Conservation (phyloP, 179 eudicot genomes). For the Dionaea muscipula region DNA sequence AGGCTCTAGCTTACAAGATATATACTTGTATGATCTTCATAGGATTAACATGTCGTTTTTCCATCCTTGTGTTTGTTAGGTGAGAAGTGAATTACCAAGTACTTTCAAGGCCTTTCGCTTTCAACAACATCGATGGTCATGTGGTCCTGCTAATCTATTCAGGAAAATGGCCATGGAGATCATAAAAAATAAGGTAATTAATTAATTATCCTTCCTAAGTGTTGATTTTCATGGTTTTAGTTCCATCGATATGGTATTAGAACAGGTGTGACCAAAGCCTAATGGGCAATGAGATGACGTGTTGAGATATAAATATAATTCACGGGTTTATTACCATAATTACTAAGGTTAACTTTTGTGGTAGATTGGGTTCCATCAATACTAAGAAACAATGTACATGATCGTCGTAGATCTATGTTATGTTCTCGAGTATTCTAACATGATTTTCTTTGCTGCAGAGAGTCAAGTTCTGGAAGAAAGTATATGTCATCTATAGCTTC, state of each 20-base stretch:
- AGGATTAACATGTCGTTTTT: not conserved
- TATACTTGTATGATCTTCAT: not conserved
- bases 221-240: too few species aligned
- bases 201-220: too few species aligned
- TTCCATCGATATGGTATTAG: too few species aligned
- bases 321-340: too few species aligned
- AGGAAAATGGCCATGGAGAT: constrained; percentile 54
- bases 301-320: too few species aligned
- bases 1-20: too few species aligned
- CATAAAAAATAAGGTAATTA: constrained; percentile 40
- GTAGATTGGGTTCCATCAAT: too few species aligned
- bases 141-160: constrained; percentile 59
- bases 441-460: constrained; percentile 20
- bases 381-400: too few species aligned
- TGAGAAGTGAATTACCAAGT: constrained; percentile 57
- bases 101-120: constrained; percentile 52
- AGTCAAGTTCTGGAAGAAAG: constrained; percentile 51
- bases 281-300: too few species aligned
- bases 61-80: constrained; percentile 14
- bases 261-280: too few species aligned
- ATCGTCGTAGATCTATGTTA: too few species aligned
- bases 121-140: constrained; percentile 64
- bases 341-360: too few species aligned
- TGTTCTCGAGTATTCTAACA: not conserved
- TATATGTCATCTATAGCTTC: constrained; percentile 54